phyloP scores from a whole-genome alignment of 2,329 filamentous ascomycete species.

The Alternaria sp. region DNA sequence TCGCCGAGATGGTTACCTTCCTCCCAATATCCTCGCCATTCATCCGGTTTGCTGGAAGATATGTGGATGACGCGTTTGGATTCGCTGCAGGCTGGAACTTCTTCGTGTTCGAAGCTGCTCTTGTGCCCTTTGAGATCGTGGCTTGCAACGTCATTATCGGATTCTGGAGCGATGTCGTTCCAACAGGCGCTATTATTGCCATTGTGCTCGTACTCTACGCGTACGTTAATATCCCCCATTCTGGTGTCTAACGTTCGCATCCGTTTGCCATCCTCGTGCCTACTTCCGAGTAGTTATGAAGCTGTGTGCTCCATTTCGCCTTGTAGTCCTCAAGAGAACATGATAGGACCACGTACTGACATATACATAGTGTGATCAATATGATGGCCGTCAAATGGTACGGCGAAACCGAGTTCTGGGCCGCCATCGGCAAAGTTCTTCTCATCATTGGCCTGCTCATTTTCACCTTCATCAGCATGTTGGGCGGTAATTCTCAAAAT shows the following conservation, averaged over 20 bases:
- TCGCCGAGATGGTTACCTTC: conserved; percentile 81
- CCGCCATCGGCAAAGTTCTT: conserved; percentile 67
- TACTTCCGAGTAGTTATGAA: background rate
- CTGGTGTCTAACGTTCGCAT: background rate
- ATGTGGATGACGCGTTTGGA: conserved; percentile 77
- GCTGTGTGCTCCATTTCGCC: background rate
- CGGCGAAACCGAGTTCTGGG: conserved; percentile 72
- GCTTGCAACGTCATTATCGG: conserved; percentile 54
- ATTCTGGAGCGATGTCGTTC: conserved; percentile 64
- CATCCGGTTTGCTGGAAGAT: conserved; percentile 78
- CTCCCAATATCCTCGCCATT: conserved; percentile 80
- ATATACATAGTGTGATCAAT: conserved; percentile 64
- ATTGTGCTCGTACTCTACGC: conserved; percentile 66
- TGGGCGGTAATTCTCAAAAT: conserved; percentile 78
- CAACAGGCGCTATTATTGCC: conserved; percentile 68
- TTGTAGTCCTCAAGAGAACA: background rate
- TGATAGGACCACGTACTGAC: conserved; percentile 20
- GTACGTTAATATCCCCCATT: conserved; percentile 53
- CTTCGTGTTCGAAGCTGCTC: conserved; percentile 72
- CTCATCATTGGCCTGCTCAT: conserved; percentile 58
- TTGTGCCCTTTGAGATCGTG: conserved; percentile 73
- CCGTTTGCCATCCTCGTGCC: background rate
- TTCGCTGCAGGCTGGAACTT: conserved; percentile 79
- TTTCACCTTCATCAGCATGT: conserved; percentile 80
- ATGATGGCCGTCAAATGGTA: conserved; percentile 65